Evolutionary conservation across 768 basidiomycete genomes (phyloP).

Genomic region (Amanita phalloides): DNA sequence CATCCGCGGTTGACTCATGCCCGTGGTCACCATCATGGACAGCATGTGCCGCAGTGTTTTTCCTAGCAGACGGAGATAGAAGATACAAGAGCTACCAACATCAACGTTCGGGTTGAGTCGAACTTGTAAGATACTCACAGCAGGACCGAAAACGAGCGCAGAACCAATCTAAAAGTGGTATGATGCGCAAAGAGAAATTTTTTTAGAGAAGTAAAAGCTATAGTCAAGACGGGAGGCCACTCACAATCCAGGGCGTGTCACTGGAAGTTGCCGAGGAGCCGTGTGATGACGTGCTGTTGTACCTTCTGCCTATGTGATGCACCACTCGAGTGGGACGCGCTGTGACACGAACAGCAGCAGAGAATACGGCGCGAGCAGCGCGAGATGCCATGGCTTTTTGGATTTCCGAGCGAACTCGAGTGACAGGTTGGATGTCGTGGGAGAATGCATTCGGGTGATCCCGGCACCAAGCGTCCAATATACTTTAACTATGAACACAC

Average conservation of each 20-base stretch:
- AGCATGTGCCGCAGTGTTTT: slow-evolving; percentile 1
- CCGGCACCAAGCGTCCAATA: neutral
- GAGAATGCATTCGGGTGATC: slow-evolving; percentile 2
- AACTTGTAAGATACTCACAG: neutral
- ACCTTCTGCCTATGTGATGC: slow-evolving; percentile 1
- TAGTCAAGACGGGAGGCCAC: slow-evolving; percentile 1
- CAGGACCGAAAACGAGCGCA: slow-evolving; percentile 9
- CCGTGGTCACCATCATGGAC: slow-evolving; percentile 2
- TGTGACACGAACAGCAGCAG: slow-evolving; percentile 3
- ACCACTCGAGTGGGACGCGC: slow-evolving; percentile 4
- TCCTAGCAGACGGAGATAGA: slow-evolving; percentile 9
- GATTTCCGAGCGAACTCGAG: neutral
- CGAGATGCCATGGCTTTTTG: slow-evolving; percentile 9
- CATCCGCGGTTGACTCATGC: neutral
- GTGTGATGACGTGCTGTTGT: slow-evolving; percentile 9
- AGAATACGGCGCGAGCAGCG: slow-evolving; percentile 4
- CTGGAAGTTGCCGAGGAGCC: slow-evolving; percentile 7
- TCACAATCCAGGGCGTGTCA: slow-evolving; percentile 12
- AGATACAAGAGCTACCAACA: slow-evolving; percentile 9
- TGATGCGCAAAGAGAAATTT: neutral
- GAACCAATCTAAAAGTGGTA: slow-evolving; percentile 8
- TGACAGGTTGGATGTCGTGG: slow-evolving; percentile 1
- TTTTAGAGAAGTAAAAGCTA: neutral
- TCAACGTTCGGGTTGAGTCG: neutral
- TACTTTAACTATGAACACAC: too few species aligned